Base-by-base conservation (phyloP, 768 basidiomycete species). In the Phaeotremella fagi region DNA sequence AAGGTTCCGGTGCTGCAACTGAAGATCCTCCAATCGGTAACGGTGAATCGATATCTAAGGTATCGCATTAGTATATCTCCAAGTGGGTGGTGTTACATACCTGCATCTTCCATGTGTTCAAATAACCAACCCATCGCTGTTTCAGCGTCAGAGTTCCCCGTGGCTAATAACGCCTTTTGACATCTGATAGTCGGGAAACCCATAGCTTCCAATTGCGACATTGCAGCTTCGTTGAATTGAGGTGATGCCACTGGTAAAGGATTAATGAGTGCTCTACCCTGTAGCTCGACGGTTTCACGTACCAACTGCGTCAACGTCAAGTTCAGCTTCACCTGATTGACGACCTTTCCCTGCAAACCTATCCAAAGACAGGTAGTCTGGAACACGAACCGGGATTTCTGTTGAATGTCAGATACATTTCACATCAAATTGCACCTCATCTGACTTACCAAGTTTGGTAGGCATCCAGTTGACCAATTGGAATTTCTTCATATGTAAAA, bases 381-480 rank as follows among this genome's bases (percentile, higher is more conserved):
- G 85, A 0, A 97, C 75, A 33, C 83, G 74, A 14, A 98, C 75
- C 0, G 94, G 91, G 28, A 98, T 88, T 57, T 95, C 94, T 91
- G 61, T 16, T 5, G 9, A 53, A 26, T 14, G 16, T 4, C 28
- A n/a, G 38, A 26, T 29, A n/a, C n/a, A n/a, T n/a, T n/a, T n/a
- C n/a, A n/a, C n/a, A n/a, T n/a, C n/a, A n/a, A 2, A 18, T 5
- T 28, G 4, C 5, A 5, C 4, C 15, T 37, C 27, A 47, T 4
- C 23, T 41, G 23, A 25, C 82, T 16, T 57, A 90, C 90, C 89
- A 25, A 98, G 79, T 75, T 99, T 99, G 2, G 85, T 81, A 0
- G 95, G 95, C 1, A 99, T 89, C 95, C 95, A 98, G 61, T 90
- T 90, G 36, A 90, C 85, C 3, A 94, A 81, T 73, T 91, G 88